These are phyloP conservation scores for Pseudogymnoascus sp. DNA, from an alignment of 2,329 filamentous ascomycete species.

Conservation along the genomic window DNA sequence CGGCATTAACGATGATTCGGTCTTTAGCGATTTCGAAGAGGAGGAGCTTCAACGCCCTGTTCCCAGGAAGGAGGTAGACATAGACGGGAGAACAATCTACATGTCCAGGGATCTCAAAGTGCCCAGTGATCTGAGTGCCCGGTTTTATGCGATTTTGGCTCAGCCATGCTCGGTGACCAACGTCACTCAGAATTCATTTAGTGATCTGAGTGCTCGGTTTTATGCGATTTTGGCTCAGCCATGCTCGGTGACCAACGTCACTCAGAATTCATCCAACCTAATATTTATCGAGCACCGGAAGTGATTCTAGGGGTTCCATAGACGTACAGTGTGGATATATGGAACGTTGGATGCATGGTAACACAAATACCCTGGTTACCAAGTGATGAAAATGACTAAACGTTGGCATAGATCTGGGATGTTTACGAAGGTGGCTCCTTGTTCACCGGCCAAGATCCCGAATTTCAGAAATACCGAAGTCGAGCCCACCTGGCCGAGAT, in stretches of 20 bases:
- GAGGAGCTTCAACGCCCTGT: conserved; percentile 32
- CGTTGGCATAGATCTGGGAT: conserved; percentile 37
- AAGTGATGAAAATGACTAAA: neutral
- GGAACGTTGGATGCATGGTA: conserved; percentile 45
- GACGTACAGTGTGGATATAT: conserved; percentile 42
- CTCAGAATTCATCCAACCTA: conserved; percentile 32
- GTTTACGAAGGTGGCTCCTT: conserved; percentile 38
- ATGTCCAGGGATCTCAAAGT: conserved; percentile 27
- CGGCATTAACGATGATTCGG: conserved; percentile 28
- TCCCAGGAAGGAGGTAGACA: conserved; percentile 34
- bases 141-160: conserved; percentile 43
- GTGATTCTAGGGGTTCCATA: conserved; percentile 37
- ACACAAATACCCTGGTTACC: conserved; percentile 13
- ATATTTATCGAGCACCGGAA: conserved; percentile 36
- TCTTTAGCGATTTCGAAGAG: conserved; percentile 32
- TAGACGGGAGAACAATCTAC: conserved; percentile 33
- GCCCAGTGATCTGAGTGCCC: conserved; percentile 28
- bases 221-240: conserved; percentile 44
- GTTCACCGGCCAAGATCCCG: conserved; percentile 27
- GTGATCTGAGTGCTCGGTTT: conserved; percentile 31
- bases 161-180: conserved; percentile 26
- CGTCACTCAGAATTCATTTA: conserved; percentile 24
- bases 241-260: conserved; percentile 30
- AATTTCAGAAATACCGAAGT: neutral
- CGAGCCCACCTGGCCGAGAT: conserved; percentile 40